Base-by-base conservation (phyloP, 1,284 basidiomycete species). In the Chondrostereum purpureum region DNA sequence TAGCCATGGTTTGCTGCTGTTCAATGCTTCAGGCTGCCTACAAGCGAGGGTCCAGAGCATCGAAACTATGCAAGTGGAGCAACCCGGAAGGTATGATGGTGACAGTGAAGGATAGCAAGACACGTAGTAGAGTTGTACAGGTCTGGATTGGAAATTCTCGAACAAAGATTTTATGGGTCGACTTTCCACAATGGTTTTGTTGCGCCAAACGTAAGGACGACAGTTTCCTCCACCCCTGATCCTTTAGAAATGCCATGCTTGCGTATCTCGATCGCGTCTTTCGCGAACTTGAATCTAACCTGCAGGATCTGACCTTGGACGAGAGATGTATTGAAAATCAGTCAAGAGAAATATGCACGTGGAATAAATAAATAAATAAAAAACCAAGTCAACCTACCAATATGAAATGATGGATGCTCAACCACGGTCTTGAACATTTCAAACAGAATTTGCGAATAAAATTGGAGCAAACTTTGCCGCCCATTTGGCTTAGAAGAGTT, bases 111-210 rank as follows among this genome's bases (percentile, higher is more conserved):
- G 27, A n/a, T 33, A 27, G 18, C 19, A 20, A 33, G 16, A 39
- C 43, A 31, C 41, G 44, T 43, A 40, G n/a, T 43, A 43, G n/a
- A 46, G 39, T 43, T 47, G 39, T 45, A 24, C 46, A 45, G 27
- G 33, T 13, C 36, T 36, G 24, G 42, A 34, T 43, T 35, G 40
- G 24, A 20, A 44, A 20, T 20, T 39, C 50, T 46, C 48, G 21
- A 50, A 48, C 21, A 50, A 39, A 24, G 21, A 42, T 39, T 50
- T 65, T 74, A 80, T 51, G 83, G 78, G 67, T 84, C 84, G 46
- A 92, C 88, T 73, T 92, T 92, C 85, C 85, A 92, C 59, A 92
- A 66, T 39, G 82, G 78, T 55, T 83, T 77, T 67, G 83, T 86
- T 47, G 80, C 80, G 49, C 83, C 85, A 65, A 92, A 88, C 24